A percentile compares a stretch with the other conserved stretches of the same genome.
phyloP scores from a whole-genome alignment of 225 moss, liverwort and hornwort genomes.

The Ulota crispa region DNA sequence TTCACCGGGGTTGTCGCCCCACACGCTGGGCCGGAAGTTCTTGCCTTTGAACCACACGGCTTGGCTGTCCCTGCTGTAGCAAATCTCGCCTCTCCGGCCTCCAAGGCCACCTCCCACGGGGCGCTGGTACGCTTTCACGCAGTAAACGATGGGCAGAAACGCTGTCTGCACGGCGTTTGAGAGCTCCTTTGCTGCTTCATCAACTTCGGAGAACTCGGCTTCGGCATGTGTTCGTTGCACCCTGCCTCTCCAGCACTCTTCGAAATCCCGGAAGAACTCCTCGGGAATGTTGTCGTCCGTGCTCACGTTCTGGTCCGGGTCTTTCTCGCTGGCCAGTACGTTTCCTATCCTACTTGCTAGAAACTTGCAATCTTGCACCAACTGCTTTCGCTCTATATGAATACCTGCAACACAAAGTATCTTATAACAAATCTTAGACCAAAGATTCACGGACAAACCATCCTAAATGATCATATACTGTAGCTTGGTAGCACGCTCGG shows the following conservation, averaged over 20 bases:
- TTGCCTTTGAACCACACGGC: conserved; percentile 87
- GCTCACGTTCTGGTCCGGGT: conserved; percentile 63
- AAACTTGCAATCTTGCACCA: conserved; percentile 76
- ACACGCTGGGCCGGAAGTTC: conserved; percentile 64
- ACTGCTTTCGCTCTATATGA: conserved; percentile 63
- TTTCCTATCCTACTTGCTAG: conserved; percentile 63
- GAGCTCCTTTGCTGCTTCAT: conserved; percentile 60
- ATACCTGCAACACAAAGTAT: conserved; percentile 46
- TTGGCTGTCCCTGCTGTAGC: conserved; percentile 59
- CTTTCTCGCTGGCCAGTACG: conserved; percentile 70
- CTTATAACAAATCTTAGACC: too few relatives aligned
- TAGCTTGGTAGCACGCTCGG: too few relatives aligned
- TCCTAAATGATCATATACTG: too few relatives aligned
- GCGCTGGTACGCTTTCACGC: conserved; percentile 55
- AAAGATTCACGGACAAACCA: too few relatives aligned
- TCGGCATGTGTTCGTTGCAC: conserved; percentile 73
- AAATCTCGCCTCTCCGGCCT: conserved; percentile 65
- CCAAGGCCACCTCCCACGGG: conserved; percentile 64
- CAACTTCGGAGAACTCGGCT: conserved; percentile 68
- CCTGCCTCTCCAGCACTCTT: conserved; percentile 76
- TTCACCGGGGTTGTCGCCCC: conserved; percentile 78
- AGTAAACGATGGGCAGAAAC: conserved; percentile 71
- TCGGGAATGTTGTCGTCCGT: conserved; percentile 68
- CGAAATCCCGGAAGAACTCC: conserved; percentile 84
- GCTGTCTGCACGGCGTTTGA: conserved; percentile 48